Evolutionary conservation across 1,139 yeast genomes (phyloP).

Genomic region (Yamadazyma songkhlaensis): DNA sequence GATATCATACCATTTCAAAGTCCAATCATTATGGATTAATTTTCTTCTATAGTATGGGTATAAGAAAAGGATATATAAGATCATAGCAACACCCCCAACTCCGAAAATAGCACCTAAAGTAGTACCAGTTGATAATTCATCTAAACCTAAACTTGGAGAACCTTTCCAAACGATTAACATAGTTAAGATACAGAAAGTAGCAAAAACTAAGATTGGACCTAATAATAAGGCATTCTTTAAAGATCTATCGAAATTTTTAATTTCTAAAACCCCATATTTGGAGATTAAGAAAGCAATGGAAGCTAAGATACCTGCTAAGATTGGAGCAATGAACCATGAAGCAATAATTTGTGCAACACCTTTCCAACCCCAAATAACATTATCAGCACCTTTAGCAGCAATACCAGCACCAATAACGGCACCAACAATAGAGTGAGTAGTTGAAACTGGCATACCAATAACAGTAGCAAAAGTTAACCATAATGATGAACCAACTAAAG

Average conservation of each 20-base stretch:
- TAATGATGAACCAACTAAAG: constrained; percentile 69
- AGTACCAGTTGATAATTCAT: constrained; percentile 48
- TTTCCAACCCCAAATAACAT: constrained; percentile 72
- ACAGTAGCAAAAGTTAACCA: constrained; percentile 71
- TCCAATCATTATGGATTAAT: constrained; percentile 65
- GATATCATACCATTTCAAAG: constrained; percentile 56
- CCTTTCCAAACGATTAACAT: constrained; percentile 68
- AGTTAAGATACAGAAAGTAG: constrained; percentile 62
- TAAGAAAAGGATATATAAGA: constrained; percentile 52
- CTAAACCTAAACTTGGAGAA: constrained; percentile 61
- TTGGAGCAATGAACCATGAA: constrained; percentile 82
- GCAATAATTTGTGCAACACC: constrained; percentile 75
- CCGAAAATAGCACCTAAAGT: constrained; percentile 59
- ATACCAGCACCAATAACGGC: constrained; percentile 74
- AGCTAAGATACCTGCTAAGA: constrained; percentile 64
- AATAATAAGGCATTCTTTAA: constrained; percentile 53
- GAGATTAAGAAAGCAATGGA: constrained; percentile 56
- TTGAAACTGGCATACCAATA: constrained; percentile 73
- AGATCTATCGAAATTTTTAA: constrained; percentile 42
- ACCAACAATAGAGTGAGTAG: constrained; percentile 79
- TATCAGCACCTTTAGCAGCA: constrained; percentile 61
- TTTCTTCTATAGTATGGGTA: constrained; percentile 65
- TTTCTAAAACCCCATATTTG: constrained; percentile 60
- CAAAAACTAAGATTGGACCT: constrained; percentile 61
- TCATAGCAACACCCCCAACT: constrained; percentile 55